Percentiles rank a stretch among this genome's conserved stretches.
phyloP scores from a whole-genome alignment of 331 rosid species.

The Malus hybrid region DNA sequence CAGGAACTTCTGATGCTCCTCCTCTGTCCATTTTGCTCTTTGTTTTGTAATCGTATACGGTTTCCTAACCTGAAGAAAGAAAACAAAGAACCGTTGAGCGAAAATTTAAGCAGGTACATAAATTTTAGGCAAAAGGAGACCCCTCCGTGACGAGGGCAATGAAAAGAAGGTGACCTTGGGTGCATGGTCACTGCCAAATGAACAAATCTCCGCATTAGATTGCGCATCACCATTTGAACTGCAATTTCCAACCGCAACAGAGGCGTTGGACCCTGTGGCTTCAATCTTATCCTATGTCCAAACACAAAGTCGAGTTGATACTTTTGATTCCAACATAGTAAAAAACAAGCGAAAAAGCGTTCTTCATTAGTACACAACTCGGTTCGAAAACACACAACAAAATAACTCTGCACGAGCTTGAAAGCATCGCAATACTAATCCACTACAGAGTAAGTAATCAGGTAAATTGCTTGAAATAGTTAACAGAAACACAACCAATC shows the following conservation, averaged over 20 bases:
- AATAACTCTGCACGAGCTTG: neutral
- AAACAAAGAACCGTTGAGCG: neutral
- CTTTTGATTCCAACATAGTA: conserved; percentile 8
- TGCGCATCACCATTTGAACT: conserved; percentile 25
- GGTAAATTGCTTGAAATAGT: neutral
- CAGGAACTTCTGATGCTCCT: conserved; percentile 87
- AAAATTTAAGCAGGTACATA: neutral
- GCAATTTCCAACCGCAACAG: conserved; percentile 12
- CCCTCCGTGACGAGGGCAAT: neutral
- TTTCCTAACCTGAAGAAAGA: conserved; percentile 59
- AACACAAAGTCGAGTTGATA: conserved; percentile 10
- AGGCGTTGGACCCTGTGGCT: conserved; percentile 24
- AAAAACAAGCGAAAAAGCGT: conserved; percentile 1
- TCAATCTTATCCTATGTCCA: conserved; percentile 45
- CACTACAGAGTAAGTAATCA: too few relatives aligned
- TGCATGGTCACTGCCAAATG: conserved; percentile 26
- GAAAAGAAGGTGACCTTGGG: conserved; percentile 49
- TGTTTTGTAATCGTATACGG: conserved; percentile 91
- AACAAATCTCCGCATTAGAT: conserved; percentile 28
- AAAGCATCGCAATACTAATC: too few relatives aligned
- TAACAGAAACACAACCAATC: neutral
- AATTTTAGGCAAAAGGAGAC: neutral
- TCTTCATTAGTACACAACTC: conserved; percentile 7
- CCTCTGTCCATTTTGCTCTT: conserved; percentile 96
- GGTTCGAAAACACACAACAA: neutral